These are phyloP conservation scores for Aspergillus pseudoterreus DNA, from an alignment of 2,329 filamentous ascomycete genomes.

Conservation along the genomic window DNA sequence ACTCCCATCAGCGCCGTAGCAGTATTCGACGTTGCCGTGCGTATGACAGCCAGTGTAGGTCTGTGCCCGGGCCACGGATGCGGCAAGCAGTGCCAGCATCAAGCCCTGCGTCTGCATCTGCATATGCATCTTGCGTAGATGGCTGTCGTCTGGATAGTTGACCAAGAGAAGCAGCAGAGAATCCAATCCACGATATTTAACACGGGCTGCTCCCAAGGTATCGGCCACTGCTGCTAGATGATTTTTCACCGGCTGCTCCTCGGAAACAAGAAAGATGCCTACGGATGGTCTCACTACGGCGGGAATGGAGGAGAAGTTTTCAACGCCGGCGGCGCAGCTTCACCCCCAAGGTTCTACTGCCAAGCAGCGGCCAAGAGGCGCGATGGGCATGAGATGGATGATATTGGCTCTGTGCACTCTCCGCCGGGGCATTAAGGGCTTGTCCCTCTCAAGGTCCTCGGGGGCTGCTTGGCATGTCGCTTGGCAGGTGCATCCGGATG, in stretches of 20 bases:
- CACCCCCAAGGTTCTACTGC: conserved; percentile 18
- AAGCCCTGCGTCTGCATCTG: not conserved
- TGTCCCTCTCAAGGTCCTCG: conserved; percentile 19
- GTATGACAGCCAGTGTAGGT: conserved; percentile 26
- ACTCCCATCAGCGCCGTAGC: conserved; percentile 27
- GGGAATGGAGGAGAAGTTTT: not conserved
- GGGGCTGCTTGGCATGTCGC: not conserved
- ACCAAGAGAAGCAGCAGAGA: not conserved
- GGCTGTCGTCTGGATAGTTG: not conserved
- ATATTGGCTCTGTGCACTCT: not conserved
- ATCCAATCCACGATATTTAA: not conserved
- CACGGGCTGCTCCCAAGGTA: conserved; percentile 3
- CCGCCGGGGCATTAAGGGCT: not conserved
- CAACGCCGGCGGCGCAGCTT: not conserved
- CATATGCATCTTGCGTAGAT: not conserved
- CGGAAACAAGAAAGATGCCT: not conserved
- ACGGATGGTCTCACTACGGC: not conserved
- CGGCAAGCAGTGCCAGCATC: conserved; percentile 1
- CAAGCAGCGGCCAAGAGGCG: conserved; percentile 2
- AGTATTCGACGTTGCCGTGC: conserved; percentile 29
- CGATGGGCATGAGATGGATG: not conserved
- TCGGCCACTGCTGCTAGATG: not conserved
- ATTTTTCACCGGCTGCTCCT: not conserved
- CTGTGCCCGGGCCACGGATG: conserved; percentile 9
- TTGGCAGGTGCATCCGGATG: not conserved